These are phyloP conservation scores for Sugiyamaella novakii DNA, from an alignment of 1,139 yeast genomes.

Conservation along the genomic window DNA sequence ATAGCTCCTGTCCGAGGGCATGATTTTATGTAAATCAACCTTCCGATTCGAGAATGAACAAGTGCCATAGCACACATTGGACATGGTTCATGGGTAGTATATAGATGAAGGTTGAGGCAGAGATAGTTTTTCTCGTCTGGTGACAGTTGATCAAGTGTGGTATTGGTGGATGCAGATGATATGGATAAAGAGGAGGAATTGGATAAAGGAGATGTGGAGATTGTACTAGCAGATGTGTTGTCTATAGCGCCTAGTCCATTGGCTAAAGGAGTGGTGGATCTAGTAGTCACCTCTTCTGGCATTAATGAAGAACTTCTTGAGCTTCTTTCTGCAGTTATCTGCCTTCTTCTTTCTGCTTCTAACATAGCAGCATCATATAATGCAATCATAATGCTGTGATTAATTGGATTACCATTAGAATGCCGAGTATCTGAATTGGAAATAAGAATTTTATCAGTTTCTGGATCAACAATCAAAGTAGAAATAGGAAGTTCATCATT, in stretches of 20 bases:
- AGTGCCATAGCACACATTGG: slow-evolving; percentile 97
- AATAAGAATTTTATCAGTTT: slow-evolving; percentile 43
- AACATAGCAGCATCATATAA: slow-evolving; percentile 59
- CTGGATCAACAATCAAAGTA: slow-evolving; percentile 55
- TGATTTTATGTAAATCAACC: slow-evolving; percentile 61
- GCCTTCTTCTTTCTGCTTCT: slow-evolving; percentile 40
- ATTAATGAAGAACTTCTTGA: slow-evolving; percentile 7
- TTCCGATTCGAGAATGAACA: slow-evolving; percentile 80
- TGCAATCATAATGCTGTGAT: slow-evolving; percentile 76
- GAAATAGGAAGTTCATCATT: slow-evolving; percentile 43
- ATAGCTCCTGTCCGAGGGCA: slow-evolving; percentile 57
- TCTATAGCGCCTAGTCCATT: neutral
- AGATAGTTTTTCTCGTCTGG: slow-evolving; percentile 51
- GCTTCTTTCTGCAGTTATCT: slow-evolving; percentile 8
- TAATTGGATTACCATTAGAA: slow-evolving; percentile 50
- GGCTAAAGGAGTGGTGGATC: neutral
- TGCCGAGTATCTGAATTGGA: slow-evolving; percentile 46
- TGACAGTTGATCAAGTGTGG: slow-evolving; percentile 8
- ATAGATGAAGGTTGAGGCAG: slow-evolving; percentile 75
- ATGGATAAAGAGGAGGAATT: slow-evolving; percentile 21
- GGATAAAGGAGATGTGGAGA: slow-evolving; percentile 15
- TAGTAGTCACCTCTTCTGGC: neutral
- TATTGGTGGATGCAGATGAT: slow-evolving; percentile 19
- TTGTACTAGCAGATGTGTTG: slow-evolving; percentile 11
- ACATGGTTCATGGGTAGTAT: slow-evolving; percentile 95